Evolutionary conservation across 2,329 filamentous ascomycete species (phyloP).

Genomic region (Monilinia polystroma): DNA sequence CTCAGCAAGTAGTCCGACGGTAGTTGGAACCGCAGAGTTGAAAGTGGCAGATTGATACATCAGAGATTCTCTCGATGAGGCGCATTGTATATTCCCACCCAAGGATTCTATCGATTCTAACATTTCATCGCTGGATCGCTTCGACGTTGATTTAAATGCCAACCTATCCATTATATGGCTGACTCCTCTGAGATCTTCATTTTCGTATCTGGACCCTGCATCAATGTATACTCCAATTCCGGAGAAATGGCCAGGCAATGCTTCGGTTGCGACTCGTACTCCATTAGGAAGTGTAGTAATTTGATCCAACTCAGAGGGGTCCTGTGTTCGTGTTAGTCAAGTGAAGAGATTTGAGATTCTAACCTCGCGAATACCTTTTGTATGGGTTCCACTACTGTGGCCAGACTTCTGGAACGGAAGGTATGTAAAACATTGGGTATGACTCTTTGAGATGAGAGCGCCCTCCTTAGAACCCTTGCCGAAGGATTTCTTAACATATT

Average conservation of each 20-base stretch:
- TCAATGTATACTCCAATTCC: constrained; percentile 96
- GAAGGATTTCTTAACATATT: constrained; percentile 39
- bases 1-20: constrained; percentile 83
- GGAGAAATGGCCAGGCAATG: constrained; percentile 89
- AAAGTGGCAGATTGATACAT: constrained; percentile 99
- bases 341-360: background rate
- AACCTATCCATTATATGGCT: constrained; percentile 95
- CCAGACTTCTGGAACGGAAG: constrained; percentile 36
- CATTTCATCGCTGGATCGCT: constrained; percentile 76
- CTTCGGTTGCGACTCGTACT: constrained; percentile 90
- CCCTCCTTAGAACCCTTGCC: constrained; percentile 33
- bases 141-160: constrained; percentile 85
- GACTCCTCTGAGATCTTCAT: constrained; percentile 76
- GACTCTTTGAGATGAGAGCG: constrained; percentile 27
- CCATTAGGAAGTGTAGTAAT: constrained; percentile 91
- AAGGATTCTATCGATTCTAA: constrained; percentile 82
- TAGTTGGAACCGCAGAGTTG: constrained; percentile 83
- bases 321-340: constrained; percentile 48
- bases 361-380: constrained; percentile 36
- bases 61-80: constrained; percentile 88
- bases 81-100: constrained; percentile 95
- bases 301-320: constrained; percentile 81
- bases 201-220: constrained; percentile 92
- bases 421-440: constrained; percentile 30
- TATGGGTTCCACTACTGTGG: constrained; percentile 39